Evolutionary conservation across 805 yeast genomes (phyloP).

Genomic region (Jamesozyma spencerorum): DNA sequence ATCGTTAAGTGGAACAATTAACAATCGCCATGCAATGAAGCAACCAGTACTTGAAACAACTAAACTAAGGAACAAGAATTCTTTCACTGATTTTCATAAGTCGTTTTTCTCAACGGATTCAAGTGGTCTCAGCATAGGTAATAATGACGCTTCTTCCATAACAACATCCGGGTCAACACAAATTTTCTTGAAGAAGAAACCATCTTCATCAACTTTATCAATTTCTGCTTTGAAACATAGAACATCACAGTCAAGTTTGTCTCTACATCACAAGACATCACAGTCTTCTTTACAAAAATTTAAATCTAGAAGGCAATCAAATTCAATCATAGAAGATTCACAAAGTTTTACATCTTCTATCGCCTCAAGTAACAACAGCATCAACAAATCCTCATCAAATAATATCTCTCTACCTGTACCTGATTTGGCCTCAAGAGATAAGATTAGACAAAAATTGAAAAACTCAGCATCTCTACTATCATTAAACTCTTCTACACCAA

Average conservation of each 20-base stretch:
- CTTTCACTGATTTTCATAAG: conserved; percentile 21
- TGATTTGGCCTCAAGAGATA: conserved; percentile 45
- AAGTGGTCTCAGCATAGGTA: background rate
- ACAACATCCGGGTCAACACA: background rate
- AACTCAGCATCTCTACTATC: conserved; percentile 31
- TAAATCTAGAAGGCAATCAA: conserved; percentile 23
- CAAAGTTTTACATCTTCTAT: conserved; percentile 7
- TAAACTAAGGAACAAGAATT: conserved; percentile 12
- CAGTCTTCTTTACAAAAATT: conserved; percentile 27
- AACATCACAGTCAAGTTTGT: conserved; percentile 15
- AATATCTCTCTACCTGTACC: conserved; percentile 53
- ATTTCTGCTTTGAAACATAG: conserved; percentile 16
- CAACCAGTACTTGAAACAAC: background rate
- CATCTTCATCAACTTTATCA: conserved; percentile 19
- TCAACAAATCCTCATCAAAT: conserved; percentile 8
- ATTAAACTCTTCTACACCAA: conserved; percentile 19
- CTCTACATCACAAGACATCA: conserved; percentile 25
- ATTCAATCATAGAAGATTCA: conserved; percentile 8
- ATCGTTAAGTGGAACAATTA: background rate
- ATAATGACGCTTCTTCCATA: background rate
- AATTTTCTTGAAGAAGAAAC: conserved; percentile 11
- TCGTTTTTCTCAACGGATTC: conserved; percentile 7
- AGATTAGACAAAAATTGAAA: conserved; percentile 43
- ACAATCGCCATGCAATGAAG: conserved; percentile 1
- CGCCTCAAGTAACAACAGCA: conserved; percentile 2